These are phyloP conservation scores for Diaporthe sp. DNA, from an alignment of 2,329 filamentous ascomycete species.

Conservation along the genomic window DNA sequence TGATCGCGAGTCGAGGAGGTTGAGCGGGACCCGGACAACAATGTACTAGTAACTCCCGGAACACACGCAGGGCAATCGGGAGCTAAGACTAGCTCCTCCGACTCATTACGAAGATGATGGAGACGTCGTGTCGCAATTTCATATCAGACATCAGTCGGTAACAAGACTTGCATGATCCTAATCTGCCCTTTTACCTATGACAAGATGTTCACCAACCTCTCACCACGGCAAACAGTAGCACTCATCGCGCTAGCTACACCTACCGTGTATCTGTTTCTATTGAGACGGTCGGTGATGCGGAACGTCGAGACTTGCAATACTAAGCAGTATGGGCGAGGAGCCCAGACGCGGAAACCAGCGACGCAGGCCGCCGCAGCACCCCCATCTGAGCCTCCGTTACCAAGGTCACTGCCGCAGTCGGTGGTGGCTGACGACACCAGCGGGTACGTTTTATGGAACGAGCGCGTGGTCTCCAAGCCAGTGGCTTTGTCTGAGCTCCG, in stretches of 20 bases:
- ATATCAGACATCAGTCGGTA: no score
- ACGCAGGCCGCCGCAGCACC: background rate
- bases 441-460: slow-evolving; percentile 12
- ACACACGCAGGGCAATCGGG: background rate
- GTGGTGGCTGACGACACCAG: background rate
- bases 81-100: slow-evolving; percentile 18
- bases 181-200: background rate
- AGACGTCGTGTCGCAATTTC: background rate
- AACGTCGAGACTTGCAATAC: slow-evolving; percentile 4
- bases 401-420: slow-evolving; percentile 17
- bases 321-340: background rate
- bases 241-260: slow-evolving; percentile 7
- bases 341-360: background rate
- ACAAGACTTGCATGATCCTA: background rate
- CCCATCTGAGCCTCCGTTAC: background rate
- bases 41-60: background rate
- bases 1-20: background rate
- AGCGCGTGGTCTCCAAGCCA: slow-evolving; percentile 27
- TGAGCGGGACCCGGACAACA: background rate
- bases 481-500: slow-evolving; percentile 1
- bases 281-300: slow-evolving; percentile 22
- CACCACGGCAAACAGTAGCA: background rate
- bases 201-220: background rate
- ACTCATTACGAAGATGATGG: background rate
- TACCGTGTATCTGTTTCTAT: background rate